Evolutionary conservation across 2,329 filamentous ascomycete species (phyloP), one percentile per base, ranked within the genome.

Genomic region (Colletotrichum sp.): DNA sequence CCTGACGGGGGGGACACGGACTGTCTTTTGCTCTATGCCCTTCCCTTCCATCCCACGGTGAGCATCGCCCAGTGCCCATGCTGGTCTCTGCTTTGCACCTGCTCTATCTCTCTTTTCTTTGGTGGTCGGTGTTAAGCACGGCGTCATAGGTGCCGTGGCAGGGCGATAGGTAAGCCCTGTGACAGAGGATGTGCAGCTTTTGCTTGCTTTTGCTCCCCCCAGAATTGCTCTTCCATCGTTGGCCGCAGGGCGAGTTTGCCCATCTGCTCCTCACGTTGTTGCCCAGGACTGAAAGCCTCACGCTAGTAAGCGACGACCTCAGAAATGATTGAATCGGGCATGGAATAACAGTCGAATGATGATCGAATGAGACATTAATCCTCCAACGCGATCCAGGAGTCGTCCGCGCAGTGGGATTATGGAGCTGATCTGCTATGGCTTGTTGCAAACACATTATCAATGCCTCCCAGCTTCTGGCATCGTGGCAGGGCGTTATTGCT

Each of bases 341-440:
- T 75, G 34, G 73, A 69, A 69, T 14, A 56, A 59, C 43, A 68
- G 43, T 73, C 73, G 69, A 73, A 73, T 61, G n/a, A 68, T 64
- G 58, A 73, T 73, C 55, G n/a, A 69, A 75, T 73, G 73, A 68
- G 73, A 75, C 73, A 75, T 58, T 16, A 21, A 48, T 34, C 55
- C 68, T 72, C 36, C 56, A 63, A 56, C 73, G 43, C 58, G 34
- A 64, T 55, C 26, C 21, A 28, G 69, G 30, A 71, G 30, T 18
- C 28, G 21, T 48, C 16, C 58, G 34, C 32, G n/a, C 32, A 26
- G 21, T 55, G 26, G 56, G 62, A 24, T 36, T 34, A 32, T 52
- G 36, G 55, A 59, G 68, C 34, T 59, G 43, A 59, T 73, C 34
- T 52, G 56, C 63, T 36, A 73, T 36, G 71, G 59, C 58, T 61